phyloP scores from a whole-genome alignment of 139 green algal genomes.

The Chlamydomonas sp. region DNA sequence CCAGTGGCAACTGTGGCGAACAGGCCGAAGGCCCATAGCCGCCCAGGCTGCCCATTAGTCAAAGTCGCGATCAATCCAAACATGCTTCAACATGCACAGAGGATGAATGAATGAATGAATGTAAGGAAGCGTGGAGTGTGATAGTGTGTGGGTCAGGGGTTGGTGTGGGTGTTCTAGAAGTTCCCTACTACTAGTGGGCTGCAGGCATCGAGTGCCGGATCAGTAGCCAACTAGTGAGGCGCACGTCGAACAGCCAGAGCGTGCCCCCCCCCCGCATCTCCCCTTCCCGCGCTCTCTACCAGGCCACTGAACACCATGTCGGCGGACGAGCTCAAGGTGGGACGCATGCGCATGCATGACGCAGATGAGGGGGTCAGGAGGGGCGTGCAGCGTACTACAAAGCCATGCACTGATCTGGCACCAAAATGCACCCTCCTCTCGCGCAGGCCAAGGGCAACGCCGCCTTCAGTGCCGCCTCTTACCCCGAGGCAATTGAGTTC shows the following conservation, averaged over 20 bases:
- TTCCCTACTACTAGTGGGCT: neutral
- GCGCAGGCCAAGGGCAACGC: conserved; percentile 87
- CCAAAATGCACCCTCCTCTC: neutral
- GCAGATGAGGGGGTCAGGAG: neutral
- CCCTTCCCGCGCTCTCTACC: neutral
- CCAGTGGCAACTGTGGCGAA: conserved; percentile 12
- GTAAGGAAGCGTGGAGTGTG: neutral
- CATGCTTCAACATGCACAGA: conserved; percentile 12
- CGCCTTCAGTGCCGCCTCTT: conserved; percentile 74
- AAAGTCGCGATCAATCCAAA: conserved; percentile 26
- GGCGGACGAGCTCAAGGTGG: conserved; percentile 5
- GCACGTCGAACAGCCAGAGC: neutral
- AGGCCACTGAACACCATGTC: neutral
- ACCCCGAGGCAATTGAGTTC: conserved; percentile 72
- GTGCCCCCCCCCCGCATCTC: neutral
- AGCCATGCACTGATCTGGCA: neutral
- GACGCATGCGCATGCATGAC: neutral
- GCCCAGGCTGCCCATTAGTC: conserved; percentile 9
- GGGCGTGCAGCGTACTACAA: neutral
- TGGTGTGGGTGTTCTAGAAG: neutral
- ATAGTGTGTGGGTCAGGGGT: neutral
- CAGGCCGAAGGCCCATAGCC: conserved; percentile 20
- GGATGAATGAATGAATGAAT: neutral
- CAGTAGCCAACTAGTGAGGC: no score
- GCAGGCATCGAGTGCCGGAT: no score